A percentile compares a stretch with the other conserved stretches of the same genome.
Conservation (phyloP, 1,139 yeast species). For the Pichia sp. region DNA sequence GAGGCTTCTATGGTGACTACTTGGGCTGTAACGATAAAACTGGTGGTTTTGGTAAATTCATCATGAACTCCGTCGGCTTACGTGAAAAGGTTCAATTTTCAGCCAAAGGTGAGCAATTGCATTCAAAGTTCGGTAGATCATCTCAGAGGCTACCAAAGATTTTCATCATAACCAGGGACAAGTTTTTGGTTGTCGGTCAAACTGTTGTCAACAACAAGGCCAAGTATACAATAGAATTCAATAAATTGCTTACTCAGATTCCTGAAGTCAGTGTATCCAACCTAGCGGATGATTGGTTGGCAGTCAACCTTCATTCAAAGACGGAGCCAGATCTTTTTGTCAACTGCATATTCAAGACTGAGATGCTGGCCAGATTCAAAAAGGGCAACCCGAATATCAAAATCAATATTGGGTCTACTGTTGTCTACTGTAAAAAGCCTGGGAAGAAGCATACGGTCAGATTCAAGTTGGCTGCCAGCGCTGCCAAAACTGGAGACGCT, state of each 20-base stretch:
- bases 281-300: constrained; percentile 91
- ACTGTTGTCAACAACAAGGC: constrained; percentile 66
- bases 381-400: constrained; percentile 54
- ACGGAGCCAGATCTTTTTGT: constrained; percentile 74
- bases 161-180: constrained; percentile 58
- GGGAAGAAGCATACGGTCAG: constrained; percentile 77
- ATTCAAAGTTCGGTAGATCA: constrained; percentile 89
- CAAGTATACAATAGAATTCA: constrained; percentile 59
- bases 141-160: constrained; percentile 73
- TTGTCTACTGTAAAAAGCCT: constrained; percentile 86
- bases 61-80: constrained; percentile 64
- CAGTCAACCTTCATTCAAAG: constrained; percentile 56
- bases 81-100: constrained; percentile 74
- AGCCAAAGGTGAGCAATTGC: constrained; percentile 71
- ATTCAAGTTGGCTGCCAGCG: constrained; percentile 53
- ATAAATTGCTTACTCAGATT: constrained; percentile 58
- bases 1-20: constrained; percentile 95
- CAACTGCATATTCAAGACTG: constrained; percentile 84
- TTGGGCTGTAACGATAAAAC: constrained; percentile 72
- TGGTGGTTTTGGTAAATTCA: constrained; percentile 54
- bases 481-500: constrained; percentile 58
- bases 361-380: constrained; percentile 72
- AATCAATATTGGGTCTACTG: constrained; percentile 65
- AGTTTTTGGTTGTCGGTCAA: constrained; percentile 67
- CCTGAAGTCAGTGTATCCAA: constrained; percentile 65